Percentiles rank a stretch among this genome's conserved stretches.
Evolutionary conservation across 2,329 filamentous ascomycete genomes (phyloP).

Genomic region (Fonsecaea nubica): DNA sequence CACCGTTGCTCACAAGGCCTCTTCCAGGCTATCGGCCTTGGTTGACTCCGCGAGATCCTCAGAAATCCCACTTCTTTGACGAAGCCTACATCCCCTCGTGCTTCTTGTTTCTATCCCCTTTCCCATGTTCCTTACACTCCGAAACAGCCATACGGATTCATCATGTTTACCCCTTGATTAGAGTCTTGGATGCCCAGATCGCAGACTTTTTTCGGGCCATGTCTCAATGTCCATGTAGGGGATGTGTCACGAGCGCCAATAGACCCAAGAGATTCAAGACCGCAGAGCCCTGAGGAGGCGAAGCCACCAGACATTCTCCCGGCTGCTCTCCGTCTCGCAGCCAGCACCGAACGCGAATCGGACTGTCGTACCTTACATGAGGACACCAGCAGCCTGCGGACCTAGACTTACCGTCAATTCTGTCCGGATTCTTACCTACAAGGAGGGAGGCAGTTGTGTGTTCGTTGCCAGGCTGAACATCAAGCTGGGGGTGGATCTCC

Average conservation of each 20-base stretch:
- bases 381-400: not conserved
- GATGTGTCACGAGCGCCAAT: not conserved
- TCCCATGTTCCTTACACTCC: not conserved
- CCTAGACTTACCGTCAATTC: not conserved
- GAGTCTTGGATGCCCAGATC: not conserved
- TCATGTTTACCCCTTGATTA: not conserved
- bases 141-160: not conserved
- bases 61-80: not conserved
- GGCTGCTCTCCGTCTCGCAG: slow-evolving; percentile 1
- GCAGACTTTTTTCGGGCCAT: not conserved
- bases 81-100: not conserved
- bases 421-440: not conserved
- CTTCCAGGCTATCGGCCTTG: not conserved
- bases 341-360: not conserved
- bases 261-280: not conserved
- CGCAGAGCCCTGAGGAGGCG: not conserved
- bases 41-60: not conserved
- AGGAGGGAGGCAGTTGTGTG: not conserved
- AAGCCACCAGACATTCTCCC: not conserved
- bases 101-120: not conserved
- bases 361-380: slow-evolving; percentile 5
- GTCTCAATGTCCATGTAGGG: slow-evolving; percentile 1
- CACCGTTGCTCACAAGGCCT: slow-evolving; percentile 2
- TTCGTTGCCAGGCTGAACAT: not conserved
- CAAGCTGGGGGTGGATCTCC: not conserved